Base-by-base conservation (phyloP, 768 basidiomycete genomes). In the Pleurotus salmoneostramineus region DNA sequence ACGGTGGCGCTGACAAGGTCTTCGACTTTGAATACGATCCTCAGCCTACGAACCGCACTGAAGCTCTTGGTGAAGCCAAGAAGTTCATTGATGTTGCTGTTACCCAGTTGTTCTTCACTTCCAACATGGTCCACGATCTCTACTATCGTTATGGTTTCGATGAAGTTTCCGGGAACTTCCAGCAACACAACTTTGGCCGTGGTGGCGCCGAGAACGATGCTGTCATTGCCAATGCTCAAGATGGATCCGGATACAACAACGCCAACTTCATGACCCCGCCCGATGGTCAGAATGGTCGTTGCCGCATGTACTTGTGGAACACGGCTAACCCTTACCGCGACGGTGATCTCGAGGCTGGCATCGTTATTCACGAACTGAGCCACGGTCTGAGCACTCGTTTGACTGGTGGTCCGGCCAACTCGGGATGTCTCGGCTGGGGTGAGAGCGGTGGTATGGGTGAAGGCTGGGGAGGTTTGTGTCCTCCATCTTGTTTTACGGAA, bases 361-460 rank as follows among this genome's bases (percentile, higher is more conserved):
- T 99, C 58, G 95, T 97, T 63, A 94, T 98, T 58, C 93, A 95
- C 71, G 93, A 95, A 71, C 68, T 90, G 62, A 75, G 81, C 52
- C 96, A 99, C 70, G 96, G 96, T 59, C 75, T 98, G 49, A 93
- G 91, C 68, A 99, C 94, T 2, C 89, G 96, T 65, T 71, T 98
- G 60, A 98, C 96, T 5, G 96, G 96, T 70, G 96, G 96, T 2
- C 95, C 95, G 0, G 79, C 83, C 56, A 92, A 96, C 74, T 95
- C 93, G 33, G 91, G 90, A 2, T 97, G 95, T 69, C 85, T 98
- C 57, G 93, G 93, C 8, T 98, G 91, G 88, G 95, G 96, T 52
- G 95, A 98, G 75, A 81, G 87, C 31, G 96, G 96, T 40, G 96
- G 95, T 27, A 98, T 98, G 95, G 95, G 95, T 63, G 94, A 97